A percentile compares a stretch with the other conserved stretches of the same genome.
phyloP scores from a whole-genome alignment of 2,329 filamentous ascomycete species.

The Aureobasidium sp. region DNA sequence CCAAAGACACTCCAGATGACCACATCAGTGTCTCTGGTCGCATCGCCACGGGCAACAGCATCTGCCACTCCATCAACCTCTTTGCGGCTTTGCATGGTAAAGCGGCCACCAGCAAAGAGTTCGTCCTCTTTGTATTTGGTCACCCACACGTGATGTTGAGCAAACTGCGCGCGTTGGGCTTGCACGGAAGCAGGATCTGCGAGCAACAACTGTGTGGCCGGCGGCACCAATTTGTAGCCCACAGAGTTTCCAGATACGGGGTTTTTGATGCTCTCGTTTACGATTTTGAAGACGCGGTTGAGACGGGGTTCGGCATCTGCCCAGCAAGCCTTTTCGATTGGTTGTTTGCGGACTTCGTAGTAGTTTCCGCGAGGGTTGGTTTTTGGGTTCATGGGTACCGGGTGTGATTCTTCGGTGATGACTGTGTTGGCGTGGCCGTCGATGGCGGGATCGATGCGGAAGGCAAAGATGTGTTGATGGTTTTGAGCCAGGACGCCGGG shows the following conservation, averaged over 20 bases:
- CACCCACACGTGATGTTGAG: conserved; percentile 46
- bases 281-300: conserved; percentile 52
- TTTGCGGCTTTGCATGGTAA: conserved; percentile 34
- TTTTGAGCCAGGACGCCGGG: conserved; percentile 59
- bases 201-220: conserved; percentile 43
- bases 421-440: conserved; percentile 47
- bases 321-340: conserved; percentile 19
- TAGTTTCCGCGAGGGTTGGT: conserved; percentile 56
- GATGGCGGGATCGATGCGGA: conserved; percentile 57
- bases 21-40: conserved; percentile 38
- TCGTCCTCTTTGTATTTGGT: conserved; percentile 46
- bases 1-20: conserved; percentile 45
- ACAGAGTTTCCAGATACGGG: conserved; percentile 37
- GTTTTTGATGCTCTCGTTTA: conserved; percentile 40
- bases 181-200: conserved; percentile 39
- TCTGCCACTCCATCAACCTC: conserved; percentile 40
- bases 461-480: conserved; percentile 62
- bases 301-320: conserved; percentile 24
- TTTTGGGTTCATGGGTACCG: conserved; percentile 41
- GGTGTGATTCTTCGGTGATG: conserved; percentile 46
- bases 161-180: conserved; percentile 40
- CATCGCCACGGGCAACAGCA: conserved; percentile 35
- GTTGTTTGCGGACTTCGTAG: conserved; percentile 44
- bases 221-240: conserved; percentile 41
- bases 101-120: conserved; percentile 41